Base-by-base conservation (phyloP, 768 basidiomycete genomes). In the Albatrellus ellisii region DNA sequence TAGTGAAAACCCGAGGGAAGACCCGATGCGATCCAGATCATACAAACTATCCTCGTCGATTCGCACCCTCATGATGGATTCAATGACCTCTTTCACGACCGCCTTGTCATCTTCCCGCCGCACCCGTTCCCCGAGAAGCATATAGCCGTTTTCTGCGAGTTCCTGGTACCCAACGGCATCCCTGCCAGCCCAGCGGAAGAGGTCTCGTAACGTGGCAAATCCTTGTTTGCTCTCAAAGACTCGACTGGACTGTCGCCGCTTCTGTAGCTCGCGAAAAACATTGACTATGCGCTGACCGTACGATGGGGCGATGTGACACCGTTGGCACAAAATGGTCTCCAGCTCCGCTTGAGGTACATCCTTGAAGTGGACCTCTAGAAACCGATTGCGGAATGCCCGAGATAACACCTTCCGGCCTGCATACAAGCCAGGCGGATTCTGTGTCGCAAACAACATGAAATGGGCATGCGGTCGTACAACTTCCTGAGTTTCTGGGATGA, bases 151-250 rank as follows among this genome's bases (percentile, higher is more conserved):
- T 51, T 91, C 79, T 0, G 94, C 95, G 42, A 99, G 68, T 53
- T 95, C 82, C 54, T 95, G 87, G 57, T 90, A 89, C 7, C 84
- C 80, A 37, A 86, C 64, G 1, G 91, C 90, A 44, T 87, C 86
- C 44, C 95, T 68, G 4, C 80, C 82, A 6, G 91, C 95, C 95
- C 95, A 99, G 33, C 95, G 77, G 62, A 99, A 99, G 14, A 99
- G 65, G 56, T 99, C 95, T 29, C 95, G 86, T 4, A 99, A 72
- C 1, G 95, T 99, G 0, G 88, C 95, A 55, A 97, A 99, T 1
- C 91, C 84, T 37, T 94, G 85, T 60, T 92, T 97, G 56, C 90
- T 94, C 62, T 99, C 95, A 56, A 99, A 99, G 27, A 99, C 85
- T 21, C 95, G 77, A 27, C 84, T 74, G 0, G 80, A 73, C 58